phyloP scores from a whole-genome alignment of 305 asterid species.

The Fraxinus albicans region DNA sequence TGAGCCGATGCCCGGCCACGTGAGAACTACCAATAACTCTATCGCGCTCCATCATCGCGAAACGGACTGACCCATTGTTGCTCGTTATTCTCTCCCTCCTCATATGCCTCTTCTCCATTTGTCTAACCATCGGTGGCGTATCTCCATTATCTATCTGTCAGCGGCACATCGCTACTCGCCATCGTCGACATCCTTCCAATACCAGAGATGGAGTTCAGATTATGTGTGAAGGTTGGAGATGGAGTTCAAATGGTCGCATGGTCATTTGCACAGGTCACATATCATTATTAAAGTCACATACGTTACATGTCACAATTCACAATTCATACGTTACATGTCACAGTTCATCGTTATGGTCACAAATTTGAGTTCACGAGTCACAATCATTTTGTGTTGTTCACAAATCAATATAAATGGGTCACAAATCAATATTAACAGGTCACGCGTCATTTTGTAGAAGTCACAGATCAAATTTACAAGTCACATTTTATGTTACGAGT shows the following conservation, averaged over 20 bases:
- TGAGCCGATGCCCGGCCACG: constrained; percentile 35
- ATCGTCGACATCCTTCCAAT: too few species aligned
- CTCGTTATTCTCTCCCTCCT: not conserved
- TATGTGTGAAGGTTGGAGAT: not conserved
- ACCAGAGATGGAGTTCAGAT: too few species aligned
- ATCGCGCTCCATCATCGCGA: not conserved
- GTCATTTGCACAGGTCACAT: not conserved
- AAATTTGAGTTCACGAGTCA: not conserved
- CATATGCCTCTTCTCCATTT: not conserved
- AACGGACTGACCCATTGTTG: not conserved
- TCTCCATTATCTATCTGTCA: not conserved
- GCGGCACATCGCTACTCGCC: too few species aligned
- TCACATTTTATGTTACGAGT: not conserved
- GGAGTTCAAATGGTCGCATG: not conserved
- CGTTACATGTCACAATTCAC: too few species aligned
- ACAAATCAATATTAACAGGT: not conserved
- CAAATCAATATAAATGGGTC: not conserved
- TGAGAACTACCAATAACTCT: constrained; percentile 1
- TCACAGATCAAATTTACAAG: not conserved
- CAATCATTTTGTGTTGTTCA: not conserved
- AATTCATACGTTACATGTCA: too few species aligned
- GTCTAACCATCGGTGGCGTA: not conserved
- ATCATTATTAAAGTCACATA: too few species aligned
- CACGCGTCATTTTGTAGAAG: not conserved
- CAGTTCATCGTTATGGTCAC: not conserved